Conservation (phyloP, 2,329 filamentous ascomycete genomes). For the Talaromyces sp. region DNA sequence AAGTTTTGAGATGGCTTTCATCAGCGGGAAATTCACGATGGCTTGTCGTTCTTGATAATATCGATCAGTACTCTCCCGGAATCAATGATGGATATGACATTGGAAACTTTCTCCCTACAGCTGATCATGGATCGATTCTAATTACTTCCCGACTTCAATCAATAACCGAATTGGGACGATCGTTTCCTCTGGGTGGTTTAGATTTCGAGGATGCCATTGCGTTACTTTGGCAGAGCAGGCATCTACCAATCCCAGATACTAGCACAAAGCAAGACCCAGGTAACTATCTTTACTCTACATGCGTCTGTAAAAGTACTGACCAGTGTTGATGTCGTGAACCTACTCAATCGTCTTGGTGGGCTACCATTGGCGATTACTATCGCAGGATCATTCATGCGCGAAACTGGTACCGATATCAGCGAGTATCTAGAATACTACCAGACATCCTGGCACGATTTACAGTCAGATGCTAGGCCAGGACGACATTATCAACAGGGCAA, state of each 20-base stretch:
- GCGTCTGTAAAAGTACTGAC: constrained; percentile 1
- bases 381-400: constrained; percentile 44
- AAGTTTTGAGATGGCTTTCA: not conserved
- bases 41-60: constrained; percentile 1
- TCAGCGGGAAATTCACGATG: not conserved
- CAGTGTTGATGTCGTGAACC: constrained; percentile 23
- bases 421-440: constrained; percentile 44
- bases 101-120: not conserved
- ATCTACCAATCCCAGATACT: not conserved
- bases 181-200: constrained; percentile 35
- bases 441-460: constrained; percentile 33
- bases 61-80: constrained; percentile 1
- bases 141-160: constrained; percentile 38
- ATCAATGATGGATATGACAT: not conserved
- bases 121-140: constrained; percentile 42
- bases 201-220: constrained; percentile 1
- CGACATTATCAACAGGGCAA: constrained; percentile 26
- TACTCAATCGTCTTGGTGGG: constrained; percentile 40
- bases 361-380: constrained; percentile 48
- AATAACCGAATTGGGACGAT: constrained; percentile 31
- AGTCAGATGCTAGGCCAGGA: constrained; percentile 19
- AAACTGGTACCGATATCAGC: constrained; percentile 34
- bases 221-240: constrained; percentile 1
- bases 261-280: not conserved
- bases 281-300: not conserved